These are phyloP conservation scores for Middelhovenomyces tepae DNA, from an alignment of 805 yeast genomes.

Conservation along the genomic window DNA sequence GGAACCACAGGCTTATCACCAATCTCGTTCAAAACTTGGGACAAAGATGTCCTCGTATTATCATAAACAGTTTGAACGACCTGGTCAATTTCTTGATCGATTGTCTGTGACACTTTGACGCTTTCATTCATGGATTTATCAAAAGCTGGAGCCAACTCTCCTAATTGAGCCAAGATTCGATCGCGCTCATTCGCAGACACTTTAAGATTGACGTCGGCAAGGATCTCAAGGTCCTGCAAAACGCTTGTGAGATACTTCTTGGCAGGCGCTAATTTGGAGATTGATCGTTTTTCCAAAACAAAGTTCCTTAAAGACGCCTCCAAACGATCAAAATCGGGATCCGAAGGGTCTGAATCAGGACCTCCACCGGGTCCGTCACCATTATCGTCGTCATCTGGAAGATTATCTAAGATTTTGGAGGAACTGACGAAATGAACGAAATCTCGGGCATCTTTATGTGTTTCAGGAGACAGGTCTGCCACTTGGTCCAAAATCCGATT, in stretches of 20 bases:
- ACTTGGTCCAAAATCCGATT: slow-evolving; percentile 76
- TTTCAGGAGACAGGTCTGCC: slow-evolving; percentile 76
- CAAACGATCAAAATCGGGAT: slow-evolving; percentile 56
- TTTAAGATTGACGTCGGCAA: slow-evolving; percentile 57
- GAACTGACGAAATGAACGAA: slow-evolving; percentile 91
- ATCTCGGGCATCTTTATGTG: slow-evolving; percentile 78
- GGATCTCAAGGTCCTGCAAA: slow-evolving; percentile 50
- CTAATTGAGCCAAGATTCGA: slow-evolving; percentile 40
- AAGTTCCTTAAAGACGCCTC: slow-evolving; percentile 82
- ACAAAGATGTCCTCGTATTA: slow-evolving; percentile 46
- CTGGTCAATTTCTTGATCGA: slow-evolving; percentile 56
- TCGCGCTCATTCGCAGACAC: slow-evolving; percentile 43
- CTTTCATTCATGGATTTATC: slow-evolving; percentile 46
- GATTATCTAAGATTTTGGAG: slow-evolving; percentile 33
- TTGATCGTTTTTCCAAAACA: slow-evolving; percentile 77
- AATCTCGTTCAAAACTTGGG: slow-evolving; percentile 41
- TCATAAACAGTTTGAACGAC: slow-evolving; percentile 52
- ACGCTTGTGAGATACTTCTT: slow-evolving; percentile 73
- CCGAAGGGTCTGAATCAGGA: slow-evolving; percentile 19
- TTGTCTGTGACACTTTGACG: slow-evolving; percentile 44
- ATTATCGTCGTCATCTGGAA: slow-evolving; percentile 26
- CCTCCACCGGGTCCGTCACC: slow-evolving; percentile 18
- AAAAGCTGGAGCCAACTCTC: slow-evolving; percentile 54
- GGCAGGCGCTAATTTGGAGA: slow-evolving; percentile 87
- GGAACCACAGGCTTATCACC: slow-evolving; percentile 45